phyloP scores from a whole-genome alignment of 805 yeast species.

The Spathaspora sp. region DNA sequence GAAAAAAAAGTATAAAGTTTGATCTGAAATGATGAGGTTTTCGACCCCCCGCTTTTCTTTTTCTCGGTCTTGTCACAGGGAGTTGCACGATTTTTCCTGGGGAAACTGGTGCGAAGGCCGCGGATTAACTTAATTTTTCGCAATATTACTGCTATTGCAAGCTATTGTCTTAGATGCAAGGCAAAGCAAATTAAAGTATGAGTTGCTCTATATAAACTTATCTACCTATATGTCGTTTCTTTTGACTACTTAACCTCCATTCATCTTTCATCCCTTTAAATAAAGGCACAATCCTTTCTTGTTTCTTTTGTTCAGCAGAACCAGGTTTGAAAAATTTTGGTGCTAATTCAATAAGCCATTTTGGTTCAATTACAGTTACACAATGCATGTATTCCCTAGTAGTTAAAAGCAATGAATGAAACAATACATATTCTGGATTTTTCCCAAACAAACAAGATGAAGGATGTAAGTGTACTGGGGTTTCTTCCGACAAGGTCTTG shows the following conservation, averaged over 20 bases:
- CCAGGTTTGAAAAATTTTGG: constrained; percentile 70
- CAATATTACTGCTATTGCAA: too few species aligned
- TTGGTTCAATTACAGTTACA: constrained; percentile 75
- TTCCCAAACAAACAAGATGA: constrained; percentile 65
- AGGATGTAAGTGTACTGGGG: constrained; percentile 82
- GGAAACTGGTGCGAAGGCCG: too few species aligned
- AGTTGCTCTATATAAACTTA: neutral
- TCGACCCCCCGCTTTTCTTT: neutral
- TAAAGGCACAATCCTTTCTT: constrained; percentile 71
- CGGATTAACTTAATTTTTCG: too few species aligned
- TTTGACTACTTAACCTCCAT: constrained; percentile 67
- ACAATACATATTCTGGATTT: constrained; percentile 74
- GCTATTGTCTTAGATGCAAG: too few species aligned
- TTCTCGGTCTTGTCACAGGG: neutral
- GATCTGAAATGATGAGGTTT: neutral
- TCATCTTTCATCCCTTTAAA: constrained; percentile 48
- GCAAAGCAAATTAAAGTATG: too few species aligned
- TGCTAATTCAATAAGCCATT: constrained; percentile 70
- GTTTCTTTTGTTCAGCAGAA: constrained; percentile 52
- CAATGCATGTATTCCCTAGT: constrained; percentile 91
- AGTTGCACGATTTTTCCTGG: too few species aligned
- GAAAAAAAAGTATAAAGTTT: neutral
- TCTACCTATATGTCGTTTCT: constrained; percentile 8
- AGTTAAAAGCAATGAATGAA: constrained; percentile 78
- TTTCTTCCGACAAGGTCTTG: constrained; percentile 60